These are phyloP conservation scores for Penicillium concentricum DNA, from an alignment of 2,329 filamentous ascomycete genomes.

Conservation along the genomic window DNA sequence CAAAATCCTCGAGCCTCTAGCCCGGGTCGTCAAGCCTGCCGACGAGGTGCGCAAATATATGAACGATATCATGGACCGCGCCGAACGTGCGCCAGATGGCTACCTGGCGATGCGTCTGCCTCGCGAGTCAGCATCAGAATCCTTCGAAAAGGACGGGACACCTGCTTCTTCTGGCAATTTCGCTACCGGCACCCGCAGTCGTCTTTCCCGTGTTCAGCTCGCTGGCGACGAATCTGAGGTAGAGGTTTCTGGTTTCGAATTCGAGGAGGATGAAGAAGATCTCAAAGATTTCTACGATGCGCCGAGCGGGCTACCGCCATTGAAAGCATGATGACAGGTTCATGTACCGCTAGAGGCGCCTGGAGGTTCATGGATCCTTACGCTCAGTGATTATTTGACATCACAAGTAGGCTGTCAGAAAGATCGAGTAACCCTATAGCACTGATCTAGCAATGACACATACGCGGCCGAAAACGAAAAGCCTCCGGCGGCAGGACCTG, in stretches of 20 bases:
- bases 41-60: slow-evolving; percentile 56
- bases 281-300: slow-evolving; percentile 43
- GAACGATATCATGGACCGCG: slow-evolving; percentile 58
- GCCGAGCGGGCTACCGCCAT: slow-evolving; percentile 36
- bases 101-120: slow-evolving; percentile 59
- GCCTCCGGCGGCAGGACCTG: background rate
- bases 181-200: slow-evolving; percentile 18
- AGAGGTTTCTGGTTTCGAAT: slow-evolving; percentile 20
- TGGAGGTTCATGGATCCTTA: background rate
- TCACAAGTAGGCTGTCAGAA: background rate
- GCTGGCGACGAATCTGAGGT: slow-evolving; percentile 30
- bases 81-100: slow-evolving; percentile 54
- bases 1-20: slow-evolving; percentile 55
- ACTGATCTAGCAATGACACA: background rate
- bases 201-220: slow-evolving; percentile 23
- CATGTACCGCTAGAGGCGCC: background rate
- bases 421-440: background rate
- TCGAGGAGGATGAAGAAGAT: slow-evolving; percentile 31
- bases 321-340: slow-evolving; percentile 17
- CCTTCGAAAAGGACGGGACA: slow-evolving; percentile 28
- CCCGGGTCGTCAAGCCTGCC: slow-evolving; percentile 55
- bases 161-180: slow-evolving; percentile 15
- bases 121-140: slow-evolving; percentile 35
- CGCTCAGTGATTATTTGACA: too few species aligned
- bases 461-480: background rate